Conservation (phyloP, 2,329 filamentous ascomycete genomes). For the Xylariaceae sp. region DNA sequence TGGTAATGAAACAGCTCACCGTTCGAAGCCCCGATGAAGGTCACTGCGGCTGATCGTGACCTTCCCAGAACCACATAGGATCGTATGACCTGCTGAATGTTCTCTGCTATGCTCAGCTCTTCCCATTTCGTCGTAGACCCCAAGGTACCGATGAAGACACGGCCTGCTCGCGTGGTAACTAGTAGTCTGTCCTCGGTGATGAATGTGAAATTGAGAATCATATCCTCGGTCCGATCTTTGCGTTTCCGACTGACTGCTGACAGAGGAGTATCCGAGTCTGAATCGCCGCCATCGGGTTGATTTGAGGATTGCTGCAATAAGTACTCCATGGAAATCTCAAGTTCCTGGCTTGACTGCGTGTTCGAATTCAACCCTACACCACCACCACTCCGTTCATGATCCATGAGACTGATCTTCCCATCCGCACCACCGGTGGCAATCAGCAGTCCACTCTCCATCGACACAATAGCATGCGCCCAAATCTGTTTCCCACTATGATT, state of each 20-base stretch:
- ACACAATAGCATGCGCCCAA: constrained; percentile 63
- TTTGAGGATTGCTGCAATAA: constrained; percentile 17
- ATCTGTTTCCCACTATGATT: constrained; percentile 86
- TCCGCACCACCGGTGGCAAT: constrained; percentile 83
- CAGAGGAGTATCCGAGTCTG: background rate
- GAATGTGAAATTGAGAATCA: constrained; percentile 62
- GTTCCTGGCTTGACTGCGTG: constrained; percentile 10
- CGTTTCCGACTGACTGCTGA: constrained; percentile 1
- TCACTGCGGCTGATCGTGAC: constrained; percentile 33
- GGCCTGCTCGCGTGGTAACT: constrained; percentile 57
- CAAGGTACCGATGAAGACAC: constrained; percentile 48
- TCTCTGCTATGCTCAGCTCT: constrained; percentile 35
- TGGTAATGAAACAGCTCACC: constrained; percentile 46
- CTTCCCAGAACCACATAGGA: constrained; percentile 46
- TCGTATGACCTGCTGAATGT: constrained; percentile 36
- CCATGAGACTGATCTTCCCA: constrained; percentile 57
- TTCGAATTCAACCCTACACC: background rate
- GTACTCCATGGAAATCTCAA: constrained; percentile 17
- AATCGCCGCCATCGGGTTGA: background rate
- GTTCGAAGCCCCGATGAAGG: constrained; percentile 46
- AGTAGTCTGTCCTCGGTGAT: constrained; percentile 50
- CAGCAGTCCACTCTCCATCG: constrained; percentile 31
- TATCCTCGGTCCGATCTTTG: constrained; percentile 38
- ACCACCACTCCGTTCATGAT: constrained; percentile 4
- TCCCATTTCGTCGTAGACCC: constrained; percentile 36